These are phyloP conservation scores for Ajuga chamaepitys DNA, from an alignment of 257 asterid species.

Conservation along the genomic window DNA sequence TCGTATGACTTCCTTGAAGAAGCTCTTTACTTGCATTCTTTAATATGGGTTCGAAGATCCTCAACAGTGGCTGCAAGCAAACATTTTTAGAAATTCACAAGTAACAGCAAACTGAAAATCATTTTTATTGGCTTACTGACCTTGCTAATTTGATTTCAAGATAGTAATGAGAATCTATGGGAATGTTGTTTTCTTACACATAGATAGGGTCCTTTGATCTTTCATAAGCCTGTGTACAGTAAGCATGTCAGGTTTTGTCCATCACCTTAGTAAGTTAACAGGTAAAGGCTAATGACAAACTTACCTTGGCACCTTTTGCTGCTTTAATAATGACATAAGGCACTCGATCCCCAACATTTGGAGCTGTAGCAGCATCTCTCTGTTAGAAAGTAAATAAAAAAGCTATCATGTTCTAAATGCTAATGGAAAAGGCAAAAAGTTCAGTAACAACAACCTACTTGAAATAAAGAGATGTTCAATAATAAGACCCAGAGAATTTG, in stretches of 20 bases:
- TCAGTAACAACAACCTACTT: neutral
- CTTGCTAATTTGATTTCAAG: conserved; percentile 98
- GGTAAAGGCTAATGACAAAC: no score
- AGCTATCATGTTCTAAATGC: neutral
- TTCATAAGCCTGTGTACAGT: conserved; percentile 79
- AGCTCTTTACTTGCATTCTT: no score
- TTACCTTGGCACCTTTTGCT: no score
- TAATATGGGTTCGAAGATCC: conserved; percentile 95
- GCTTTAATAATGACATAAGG: no score
- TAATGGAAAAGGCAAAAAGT: neutral
- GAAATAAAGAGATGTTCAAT: conserved; percentile 7
- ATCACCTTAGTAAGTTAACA: no score
- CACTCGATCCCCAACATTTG: no score
- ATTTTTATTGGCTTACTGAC: conserved; percentile 32
- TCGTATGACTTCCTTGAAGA: no score
- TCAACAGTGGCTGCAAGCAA: conserved; percentile 73
- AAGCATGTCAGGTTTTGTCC: no score
- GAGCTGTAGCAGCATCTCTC: conserved; percentile 99
- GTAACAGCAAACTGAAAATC: no score
- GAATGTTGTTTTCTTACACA: conserved; percentile 87
- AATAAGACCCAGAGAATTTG: conserved; percentile 4
- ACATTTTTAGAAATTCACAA: conserved; percentile 12
- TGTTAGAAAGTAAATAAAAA: conserved; percentile 22
- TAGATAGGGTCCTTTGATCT: conserved; percentile 95
- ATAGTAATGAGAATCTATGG: conserved; percentile 88